phyloP scores from a whole-genome alignment of 2,329 filamentous ascomycete genomes.

The Xylariaceae sp. region DNA sequence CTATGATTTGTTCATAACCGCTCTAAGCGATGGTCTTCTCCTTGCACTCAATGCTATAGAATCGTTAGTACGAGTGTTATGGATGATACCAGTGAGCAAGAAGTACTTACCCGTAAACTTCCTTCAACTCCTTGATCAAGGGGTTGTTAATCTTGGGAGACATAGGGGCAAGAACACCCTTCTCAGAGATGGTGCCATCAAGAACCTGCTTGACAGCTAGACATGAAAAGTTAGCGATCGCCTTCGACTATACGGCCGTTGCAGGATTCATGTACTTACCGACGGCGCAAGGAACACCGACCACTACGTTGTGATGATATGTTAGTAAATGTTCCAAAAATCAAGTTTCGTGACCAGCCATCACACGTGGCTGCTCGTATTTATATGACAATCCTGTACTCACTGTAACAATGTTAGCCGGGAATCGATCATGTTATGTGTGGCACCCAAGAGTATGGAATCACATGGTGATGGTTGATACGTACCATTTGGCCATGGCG shows the following conservation, averaged over 20 bases:
- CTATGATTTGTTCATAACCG: background rate
- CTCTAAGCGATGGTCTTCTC: conserved; percentile 20
- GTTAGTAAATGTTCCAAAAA: background rate
- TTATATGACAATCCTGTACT: background rate
- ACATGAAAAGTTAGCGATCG: background rate
- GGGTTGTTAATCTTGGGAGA: conserved; percentile 60
- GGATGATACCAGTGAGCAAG: background rate
- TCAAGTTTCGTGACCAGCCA: background rate
- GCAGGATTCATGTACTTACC: conserved; percentile 30
- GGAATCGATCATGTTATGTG: background rate
- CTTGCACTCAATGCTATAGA: conserved; percentile 43
- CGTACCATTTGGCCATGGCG: conserved; percentile 64
- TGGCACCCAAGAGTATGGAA: conserved; percentile 30
- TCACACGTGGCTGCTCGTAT: background rate
- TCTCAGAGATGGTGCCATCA: conserved; percentile 66
- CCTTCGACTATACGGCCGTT: background rate
- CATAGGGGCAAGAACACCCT: conserved; percentile 75
- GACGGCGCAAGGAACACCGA: conserved; percentile 50
- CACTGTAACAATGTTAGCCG: conserved; percentile 2
- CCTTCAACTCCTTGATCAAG: conserved; percentile 55
- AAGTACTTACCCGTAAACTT: conserved; percentile 28
- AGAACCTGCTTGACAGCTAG: conserved; percentile 67
- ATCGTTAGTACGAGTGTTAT: conserved; percentile 37
- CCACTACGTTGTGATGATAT: conserved; percentile 31
- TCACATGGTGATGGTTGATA: conserved; percentile 19